These are phyloP conservation scores for Salinomyces thailandicus DNA, from an alignment of 2,329 filamentous ascomycete species.

Conservation along the genomic window DNA sequence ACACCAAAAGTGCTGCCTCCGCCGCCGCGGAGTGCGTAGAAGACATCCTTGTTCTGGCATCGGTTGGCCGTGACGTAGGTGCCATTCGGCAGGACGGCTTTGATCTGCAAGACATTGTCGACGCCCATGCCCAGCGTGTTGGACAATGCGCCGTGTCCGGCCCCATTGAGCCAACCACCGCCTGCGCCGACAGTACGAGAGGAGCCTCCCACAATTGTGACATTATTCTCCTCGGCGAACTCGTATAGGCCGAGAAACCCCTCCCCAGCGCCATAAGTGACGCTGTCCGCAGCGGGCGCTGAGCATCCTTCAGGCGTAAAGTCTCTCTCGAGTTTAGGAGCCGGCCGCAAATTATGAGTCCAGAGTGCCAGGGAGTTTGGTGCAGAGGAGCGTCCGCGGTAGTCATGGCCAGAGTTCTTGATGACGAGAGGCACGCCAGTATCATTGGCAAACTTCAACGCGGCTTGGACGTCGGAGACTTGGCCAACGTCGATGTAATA, in stretches of 20 bases:
- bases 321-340: slow-evolving; percentile 5
- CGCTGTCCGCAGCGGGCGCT: slow-evolving; percentile 8
- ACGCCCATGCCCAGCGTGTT: slow-evolving; percentile 18
- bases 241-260: slow-evolving; percentile 12
- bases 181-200: slow-evolving; percentile 15
- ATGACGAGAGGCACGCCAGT: slow-evolving; percentile 15
- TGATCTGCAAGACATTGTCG: slow-evolving; percentile 17
- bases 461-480: slow-evolving; percentile 14
- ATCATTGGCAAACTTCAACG: slow-evolving; percentile 13
- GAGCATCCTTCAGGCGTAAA: slow-evolving; percentile 14
- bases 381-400: slow-evolving; percentile 12
- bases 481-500: slow-evolving; percentile 17
- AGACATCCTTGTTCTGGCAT: slow-evolving; percentile 40
- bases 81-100: slow-evolving; percentile 16
- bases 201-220: slow-evolving; percentile 15
- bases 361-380: slow-evolving; percentile 4
- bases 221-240: slow-evolving; percentile 11
- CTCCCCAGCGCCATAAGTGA: slow-evolving; percentile 15
- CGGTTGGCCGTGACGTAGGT: slow-evolving; percentile 17
- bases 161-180: slow-evolving; percentile 18
- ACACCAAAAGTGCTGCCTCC: slow-evolving; percentile 32
- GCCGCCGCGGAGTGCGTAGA: slow-evolving; percentile 41
- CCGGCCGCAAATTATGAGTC: slow-evolving; percentile 6
- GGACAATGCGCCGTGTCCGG: slow-evolving; percentile 15
- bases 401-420: slow-evolving; percentile 21